Base-by-base conservation (phyloP, 225 moss, liverwort and hornwort species). In the Physcomitrium patens region DNA sequence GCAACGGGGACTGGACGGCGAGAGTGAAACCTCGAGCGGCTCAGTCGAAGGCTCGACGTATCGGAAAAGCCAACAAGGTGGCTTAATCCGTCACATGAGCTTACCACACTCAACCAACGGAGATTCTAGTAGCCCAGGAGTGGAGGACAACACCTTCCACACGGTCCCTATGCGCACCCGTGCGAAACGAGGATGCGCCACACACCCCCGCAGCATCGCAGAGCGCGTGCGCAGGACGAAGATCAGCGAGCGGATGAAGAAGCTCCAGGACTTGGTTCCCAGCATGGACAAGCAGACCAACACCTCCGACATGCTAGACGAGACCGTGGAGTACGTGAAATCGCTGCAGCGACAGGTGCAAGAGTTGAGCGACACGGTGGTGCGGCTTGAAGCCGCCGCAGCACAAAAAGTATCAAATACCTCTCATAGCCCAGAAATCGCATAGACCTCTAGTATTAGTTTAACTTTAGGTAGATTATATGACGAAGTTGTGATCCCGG, bases 241-340 rank as follows among this genome's bases (percentile, higher is more conserved):
- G 47, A 90, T 90, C 68, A 87, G 90, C 62, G 90, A 90, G 63
- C 80, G 90, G 11, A 90, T 90, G 87, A 90, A 85, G 71, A 68
- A 78, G 10, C 74, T 90, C 1, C 90, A 90, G 66, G 90, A 90
- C 73, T 48, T 90, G 56, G 85, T 90, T 0, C 87, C 87, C 10
- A 83, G 85, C 11, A 82, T 87, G 85, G 87, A 90, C 77, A 87
- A 90, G 77, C 90, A 90, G n/a, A 90, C 85, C 66, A 90, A 87
- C 50, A 90, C 90, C 0, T 80, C 90, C 2, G 90, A 90, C 54
- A 90, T 90, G 90, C 79, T 90, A 1, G 90, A 90, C 7, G 87
- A 85, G 68, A 88, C 90, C 1, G 90, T 90, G 17, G 88, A 90
- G 24, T 90, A 87, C 12, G 85, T 90, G 44, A 87, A 85, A 26